A percentile compares a stretch with the other conserved stretches of the same genome.
phyloP scores from a whole-genome alignment of 139 green algal genomes.

The Chloropicon primus region DNA sequence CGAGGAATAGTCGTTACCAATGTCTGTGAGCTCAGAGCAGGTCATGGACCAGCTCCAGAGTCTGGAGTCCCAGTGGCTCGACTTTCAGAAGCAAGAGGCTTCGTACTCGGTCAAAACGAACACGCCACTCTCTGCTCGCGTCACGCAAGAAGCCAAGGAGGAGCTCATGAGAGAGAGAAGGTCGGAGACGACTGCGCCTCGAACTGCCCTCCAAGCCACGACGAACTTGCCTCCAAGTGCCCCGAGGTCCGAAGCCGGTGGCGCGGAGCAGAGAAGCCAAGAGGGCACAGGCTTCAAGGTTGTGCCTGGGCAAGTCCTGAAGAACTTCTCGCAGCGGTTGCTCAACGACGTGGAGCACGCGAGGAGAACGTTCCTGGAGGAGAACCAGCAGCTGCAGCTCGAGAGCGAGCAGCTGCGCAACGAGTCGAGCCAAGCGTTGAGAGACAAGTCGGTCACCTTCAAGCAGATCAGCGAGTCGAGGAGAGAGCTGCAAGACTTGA shows the following conservation, averaged over 20 bases:
- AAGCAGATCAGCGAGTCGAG: not conserved
- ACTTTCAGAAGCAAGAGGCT: not conserved
- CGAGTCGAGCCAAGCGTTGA: not conserved
- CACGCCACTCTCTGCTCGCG: not conserved
- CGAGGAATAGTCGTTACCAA: too few species aligned
- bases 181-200: not conserved
- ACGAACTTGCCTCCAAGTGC: not conserved
- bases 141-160: not conserved
- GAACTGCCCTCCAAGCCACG: not conserved
- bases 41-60: not conserved
- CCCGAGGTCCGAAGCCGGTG: too few species aligned
- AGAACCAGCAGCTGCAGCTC: not conserved
- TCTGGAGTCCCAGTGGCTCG: not conserved
- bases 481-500: not conserved
- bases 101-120: not conserved
- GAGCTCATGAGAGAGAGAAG: too few species aligned
- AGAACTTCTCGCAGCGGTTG: not conserved
- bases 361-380: not conserved
- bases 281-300: not conserved
- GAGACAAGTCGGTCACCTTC: not conserved
- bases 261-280: too few species aligned
- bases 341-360: not conserved
- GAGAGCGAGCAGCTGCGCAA: not conserved
- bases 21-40: not conserved
- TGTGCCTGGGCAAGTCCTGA: not conserved